These are phyloP conservation scores for Camellia japonica DNA, from an alignment of 148 eudicot species.

Conservation along the genomic window DNA sequence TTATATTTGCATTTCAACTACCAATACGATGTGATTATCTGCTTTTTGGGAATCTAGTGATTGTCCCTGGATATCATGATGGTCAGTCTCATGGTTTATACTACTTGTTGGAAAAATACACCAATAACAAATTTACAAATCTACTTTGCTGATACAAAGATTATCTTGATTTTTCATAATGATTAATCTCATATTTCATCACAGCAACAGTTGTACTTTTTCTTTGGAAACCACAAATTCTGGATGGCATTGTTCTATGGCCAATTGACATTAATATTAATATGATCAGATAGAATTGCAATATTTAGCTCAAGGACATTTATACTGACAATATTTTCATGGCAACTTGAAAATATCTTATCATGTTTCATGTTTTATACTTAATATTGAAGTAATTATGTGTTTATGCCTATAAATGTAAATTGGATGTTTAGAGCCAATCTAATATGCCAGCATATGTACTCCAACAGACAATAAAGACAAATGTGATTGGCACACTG, in stretches of 20 bases:
- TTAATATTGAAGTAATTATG: background rate
- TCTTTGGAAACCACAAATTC: background rate
- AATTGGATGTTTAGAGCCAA: background rate
- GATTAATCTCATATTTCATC: background rate
- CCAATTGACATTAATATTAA: background rate
- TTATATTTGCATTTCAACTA: background rate
- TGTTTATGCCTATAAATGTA: background rate
- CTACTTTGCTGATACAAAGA: background rate
- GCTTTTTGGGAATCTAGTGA: background rate
- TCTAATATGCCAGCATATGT: background rate
- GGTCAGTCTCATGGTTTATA: background rate
- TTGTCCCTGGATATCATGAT: background rate
- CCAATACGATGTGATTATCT: background rate
- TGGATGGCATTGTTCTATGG: background rate
- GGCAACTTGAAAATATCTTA: background rate
- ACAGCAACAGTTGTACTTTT: background rate
- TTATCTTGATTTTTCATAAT: background rate
- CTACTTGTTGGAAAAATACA: background rate
- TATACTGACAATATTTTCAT: background rate
- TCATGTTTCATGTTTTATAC: background rate
- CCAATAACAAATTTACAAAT: background rate
- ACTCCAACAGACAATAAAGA: constrained; percentile 79
- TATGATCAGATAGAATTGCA: no score
- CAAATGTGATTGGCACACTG: constrained; percentile 94
- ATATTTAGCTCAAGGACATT: background rate